Conservation (phyloP, 2,329 filamentous ascomycete species). For the Botryotinia globosa region DNA sequence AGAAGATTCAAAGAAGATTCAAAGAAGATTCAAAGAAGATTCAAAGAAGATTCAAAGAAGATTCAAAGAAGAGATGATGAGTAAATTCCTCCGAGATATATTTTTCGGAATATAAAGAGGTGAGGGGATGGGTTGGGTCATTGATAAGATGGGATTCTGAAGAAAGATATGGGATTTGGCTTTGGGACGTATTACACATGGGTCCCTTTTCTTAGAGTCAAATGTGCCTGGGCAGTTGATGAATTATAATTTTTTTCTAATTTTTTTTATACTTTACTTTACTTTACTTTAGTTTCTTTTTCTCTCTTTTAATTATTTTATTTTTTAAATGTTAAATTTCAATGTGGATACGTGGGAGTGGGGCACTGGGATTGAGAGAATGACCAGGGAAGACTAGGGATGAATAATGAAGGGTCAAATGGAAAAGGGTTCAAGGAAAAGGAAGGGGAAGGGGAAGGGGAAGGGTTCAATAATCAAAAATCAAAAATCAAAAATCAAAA, state of each 20-base stretch:
- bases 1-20: too few species aligned
- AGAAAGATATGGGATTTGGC: constrained; percentile 18
- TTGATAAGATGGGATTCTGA: constrained; percentile 20
- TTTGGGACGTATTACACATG: constrained; percentile 1
- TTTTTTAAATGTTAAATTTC: not conserved
- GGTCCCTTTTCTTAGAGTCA: constrained; percentile 1
- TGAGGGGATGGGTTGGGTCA: not conserved
- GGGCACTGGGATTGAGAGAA: not conserved
- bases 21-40: too few species aligned
- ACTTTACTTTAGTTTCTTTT: not conserved
- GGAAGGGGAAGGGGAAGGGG: not conserved
- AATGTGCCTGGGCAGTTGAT: not conserved
- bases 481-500: too few species aligned
- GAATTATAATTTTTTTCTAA: not conserved
- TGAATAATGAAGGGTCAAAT: constrained; percentile 1
- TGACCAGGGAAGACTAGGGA: not conserved
- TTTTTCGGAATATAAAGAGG: not conserved
- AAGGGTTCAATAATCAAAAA: not conserved
- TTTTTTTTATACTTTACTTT: too few species aligned
- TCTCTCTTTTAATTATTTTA: too few species aligned
- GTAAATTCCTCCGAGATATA: not conserved
- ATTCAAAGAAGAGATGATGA: not conserved
- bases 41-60: too few species aligned
- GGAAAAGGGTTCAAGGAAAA: not conserved
- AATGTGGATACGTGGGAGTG: not conserved